phyloP scores from a whole-genome alignment of 495 filamentous ascomycete species.

The Bryoglossum gracile region DNA sequence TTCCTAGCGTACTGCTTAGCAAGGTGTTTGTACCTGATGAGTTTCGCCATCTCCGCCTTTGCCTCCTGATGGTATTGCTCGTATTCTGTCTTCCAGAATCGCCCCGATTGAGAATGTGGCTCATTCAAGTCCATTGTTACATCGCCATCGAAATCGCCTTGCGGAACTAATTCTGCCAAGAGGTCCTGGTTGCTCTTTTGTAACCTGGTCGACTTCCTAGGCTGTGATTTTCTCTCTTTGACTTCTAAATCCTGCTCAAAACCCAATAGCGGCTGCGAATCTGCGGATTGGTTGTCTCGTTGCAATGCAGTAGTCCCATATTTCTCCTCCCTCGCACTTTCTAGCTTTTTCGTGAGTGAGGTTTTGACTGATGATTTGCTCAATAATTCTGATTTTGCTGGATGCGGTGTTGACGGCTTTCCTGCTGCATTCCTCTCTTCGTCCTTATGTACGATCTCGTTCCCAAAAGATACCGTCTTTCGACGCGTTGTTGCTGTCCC shows the following conservation, averaged over 20 bases:
- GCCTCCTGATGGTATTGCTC: slow-evolving; percentile 75
- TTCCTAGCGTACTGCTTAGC: slow-evolving; percentile 85
- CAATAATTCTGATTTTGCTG: slow-evolving; percentile 25
- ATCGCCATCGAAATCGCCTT: slow-evolving; percentile 41
- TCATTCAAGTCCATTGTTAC: slow-evolving; percentile 70
- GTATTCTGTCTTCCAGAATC: slow-evolving; percentile 91
- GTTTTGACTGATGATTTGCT: slow-evolving; percentile 4
- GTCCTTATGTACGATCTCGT: slow-evolving; percentile 54
- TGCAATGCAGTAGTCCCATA: slow-evolving; percentile 15
- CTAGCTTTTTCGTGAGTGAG: slow-evolving; percentile 45
- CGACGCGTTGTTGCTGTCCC: slow-evolving; percentile 69
- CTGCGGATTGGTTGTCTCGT: neutral
- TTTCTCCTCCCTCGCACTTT: slow-evolving; percentile 35
- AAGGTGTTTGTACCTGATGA: slow-evolving; percentile 71
- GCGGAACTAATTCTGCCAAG: slow-evolving; percentile 5
- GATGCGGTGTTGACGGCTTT: slow-evolving; percentile 61
- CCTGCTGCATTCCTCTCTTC: slow-evolving; percentile 30
- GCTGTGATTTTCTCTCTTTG: slow-evolving; percentile 6
- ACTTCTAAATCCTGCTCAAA: neutral
- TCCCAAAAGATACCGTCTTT: slow-evolving; percentile 85
- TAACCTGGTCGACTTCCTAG: slow-evolving; percentile 19
- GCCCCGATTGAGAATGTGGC: slow-evolving; percentile 76
- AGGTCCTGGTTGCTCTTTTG: slow-evolving; percentile 8
- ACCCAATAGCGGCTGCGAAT: slow-evolving; percentile 1
- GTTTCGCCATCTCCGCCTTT: slow-evolving; percentile 67